Percentiles rank a stretch among this genome's conserved stretches.
These are phyloP conservation scores for Ophioceras dolichostomum DNA, from an alignment of 2,329 filamentous ascomycete genomes.

Conservation along the genomic window DNA sequence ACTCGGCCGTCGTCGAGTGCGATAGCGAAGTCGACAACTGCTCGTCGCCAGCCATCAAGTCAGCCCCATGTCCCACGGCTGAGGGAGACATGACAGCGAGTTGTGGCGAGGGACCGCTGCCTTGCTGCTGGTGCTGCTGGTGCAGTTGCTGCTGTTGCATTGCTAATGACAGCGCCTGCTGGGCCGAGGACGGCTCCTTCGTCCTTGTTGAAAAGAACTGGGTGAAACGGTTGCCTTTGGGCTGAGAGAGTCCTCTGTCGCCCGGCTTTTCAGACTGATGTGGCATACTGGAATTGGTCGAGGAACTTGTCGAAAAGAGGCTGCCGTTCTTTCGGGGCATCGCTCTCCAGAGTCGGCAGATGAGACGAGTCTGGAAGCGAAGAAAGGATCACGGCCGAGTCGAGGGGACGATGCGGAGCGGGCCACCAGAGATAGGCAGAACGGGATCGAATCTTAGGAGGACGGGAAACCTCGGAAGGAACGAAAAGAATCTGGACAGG, in stretches of 20 bases:
- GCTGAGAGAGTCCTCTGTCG: conserved; percentile 47
- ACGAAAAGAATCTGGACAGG: not conserved
- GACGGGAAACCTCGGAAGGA: too few species aligned
- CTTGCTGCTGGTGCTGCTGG: conserved; percentile 31
- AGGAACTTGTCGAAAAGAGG: conserved; percentile 36
- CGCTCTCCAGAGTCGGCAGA: too few species aligned
- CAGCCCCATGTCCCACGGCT: too few species aligned
- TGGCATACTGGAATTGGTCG: conserved; percentile 33
- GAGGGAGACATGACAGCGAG: too few species aligned
- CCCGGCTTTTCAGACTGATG: conserved; percentile 34
- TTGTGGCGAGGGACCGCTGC: too few species aligned
- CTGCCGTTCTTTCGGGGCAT: conserved; percentile 49
- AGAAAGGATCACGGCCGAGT: conserved; percentile 4
- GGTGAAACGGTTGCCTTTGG: conserved; percentile 64
- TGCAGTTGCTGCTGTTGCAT: conserved; percentile 48
- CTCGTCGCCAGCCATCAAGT: too few species aligned
- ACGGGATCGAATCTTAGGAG: not conserved
- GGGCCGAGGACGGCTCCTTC: conserved; percentile 52
- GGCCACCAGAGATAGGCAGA: too few species aligned
- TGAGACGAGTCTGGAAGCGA: too few species aligned
- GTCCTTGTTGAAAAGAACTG: conserved; percentile 71
- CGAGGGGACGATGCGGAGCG: conserved; percentile 5
- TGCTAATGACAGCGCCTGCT: conserved; percentile 42
- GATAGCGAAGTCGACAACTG: conserved; percentile 70
- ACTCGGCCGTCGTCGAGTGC: conserved; percentile 75